Percentiles rank a stretch among this genome's conserved stretches.
Conservation (phyloP, 257 asterid genomes). For the Echites panduratus region DNA sequence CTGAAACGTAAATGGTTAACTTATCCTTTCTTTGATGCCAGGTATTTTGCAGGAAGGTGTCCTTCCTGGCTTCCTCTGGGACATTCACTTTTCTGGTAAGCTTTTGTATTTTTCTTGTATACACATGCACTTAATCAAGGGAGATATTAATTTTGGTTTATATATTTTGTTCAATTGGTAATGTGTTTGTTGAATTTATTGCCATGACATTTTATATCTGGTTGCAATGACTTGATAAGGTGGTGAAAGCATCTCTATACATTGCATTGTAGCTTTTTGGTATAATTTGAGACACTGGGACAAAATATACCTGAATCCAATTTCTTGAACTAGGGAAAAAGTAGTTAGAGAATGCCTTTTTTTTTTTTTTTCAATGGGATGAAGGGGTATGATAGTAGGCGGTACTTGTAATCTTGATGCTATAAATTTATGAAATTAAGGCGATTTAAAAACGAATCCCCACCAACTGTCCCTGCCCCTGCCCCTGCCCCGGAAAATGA, state of each 20-base stretch:
- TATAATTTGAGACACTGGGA: neutral
- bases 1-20: constrained; percentile 8
- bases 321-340: neutral
- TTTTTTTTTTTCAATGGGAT: neutral
- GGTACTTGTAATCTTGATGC: neutral
- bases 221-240: neutral
- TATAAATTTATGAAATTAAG: neutral
- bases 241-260: neutral
- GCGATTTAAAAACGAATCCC: neutral
- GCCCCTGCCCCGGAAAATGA: neutral
- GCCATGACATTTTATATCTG: neutral
- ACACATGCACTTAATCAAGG: neutral
- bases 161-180: neutral
- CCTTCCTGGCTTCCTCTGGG: constrained; percentile 69
- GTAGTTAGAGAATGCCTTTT: no score
- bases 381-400: neutral
- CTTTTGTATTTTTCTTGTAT: neutral
- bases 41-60: constrained; percentile 84
- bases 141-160: neutral
- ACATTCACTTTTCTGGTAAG: constrained; percentile 77
- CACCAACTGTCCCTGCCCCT: neutral
- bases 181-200: neutral
- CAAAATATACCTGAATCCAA: neutral
- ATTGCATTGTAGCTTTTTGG: neutral
- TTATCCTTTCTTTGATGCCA: constrained; percentile 30